These are phyloP conservation scores for Chrysophaeum taylorii DNA, from an alignment of 352 stramenopile genomes.

Conservation along the genomic window DNA sequence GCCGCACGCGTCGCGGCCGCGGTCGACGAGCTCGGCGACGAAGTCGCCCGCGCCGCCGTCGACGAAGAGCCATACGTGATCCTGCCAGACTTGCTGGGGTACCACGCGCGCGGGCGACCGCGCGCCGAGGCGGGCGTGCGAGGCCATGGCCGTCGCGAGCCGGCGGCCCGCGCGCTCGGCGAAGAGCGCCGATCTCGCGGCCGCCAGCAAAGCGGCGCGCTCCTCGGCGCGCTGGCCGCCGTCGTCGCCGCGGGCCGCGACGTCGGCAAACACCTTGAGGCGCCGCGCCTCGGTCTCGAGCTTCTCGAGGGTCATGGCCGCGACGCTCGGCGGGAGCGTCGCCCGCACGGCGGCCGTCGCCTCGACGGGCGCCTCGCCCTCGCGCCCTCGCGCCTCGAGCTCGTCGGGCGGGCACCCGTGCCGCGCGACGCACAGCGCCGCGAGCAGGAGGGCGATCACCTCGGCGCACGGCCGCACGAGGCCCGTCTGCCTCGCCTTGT, in stretches of 20 bases:
- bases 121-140: neutral
- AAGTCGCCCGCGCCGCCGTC: slow-evolving; percentile 9
- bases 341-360: neutral
- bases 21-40: neutral
- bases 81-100: neutral
- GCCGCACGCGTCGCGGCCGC: too few species aligned
- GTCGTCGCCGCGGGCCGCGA: neutral
- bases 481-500: neutral
- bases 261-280: neutral
- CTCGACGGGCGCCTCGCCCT: too few species aligned
- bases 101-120: neutral
- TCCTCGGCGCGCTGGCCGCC: neutral
- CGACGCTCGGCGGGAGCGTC: neutral
- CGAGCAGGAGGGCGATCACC: neutral
- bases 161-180: neutral
- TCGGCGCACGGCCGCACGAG: neutral
- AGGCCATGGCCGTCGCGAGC: neutral
- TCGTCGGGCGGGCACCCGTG: neutral
- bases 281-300: neutral
- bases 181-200: neutral
- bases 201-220: neutral
- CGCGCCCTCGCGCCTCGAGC: neutral
- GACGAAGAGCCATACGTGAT: neutral
- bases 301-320: neutral
- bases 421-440: neutral